Conservation (phyloP, 2,329 filamentous ascomycete genomes). For the Ilyonectria mors-panacis region DNA sequence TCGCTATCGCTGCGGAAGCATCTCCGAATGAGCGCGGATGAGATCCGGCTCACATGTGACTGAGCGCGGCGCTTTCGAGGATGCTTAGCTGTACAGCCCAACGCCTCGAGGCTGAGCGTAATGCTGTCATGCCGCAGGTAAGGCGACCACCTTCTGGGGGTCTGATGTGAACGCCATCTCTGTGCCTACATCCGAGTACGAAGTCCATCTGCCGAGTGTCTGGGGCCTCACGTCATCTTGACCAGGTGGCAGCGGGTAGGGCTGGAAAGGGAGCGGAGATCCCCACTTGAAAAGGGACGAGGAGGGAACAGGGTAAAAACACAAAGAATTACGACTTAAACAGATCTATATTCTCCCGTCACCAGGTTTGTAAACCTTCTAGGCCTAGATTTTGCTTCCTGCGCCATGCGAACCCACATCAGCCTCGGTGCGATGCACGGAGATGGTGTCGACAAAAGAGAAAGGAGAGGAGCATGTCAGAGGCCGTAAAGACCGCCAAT, state of each 20-base stretch:
- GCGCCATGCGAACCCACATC: slow-evolving; percentile 46
- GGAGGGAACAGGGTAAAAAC: slow-evolving; percentile 5
- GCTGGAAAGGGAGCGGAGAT: background rate
- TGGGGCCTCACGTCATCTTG: slow-evolving; percentile 10
- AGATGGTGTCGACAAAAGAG: slow-evolving; percentile 26
- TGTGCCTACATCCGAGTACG: background rate
- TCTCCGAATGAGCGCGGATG: slow-evolving; percentile 14
- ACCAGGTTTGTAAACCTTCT: slow-evolving; percentile 36
- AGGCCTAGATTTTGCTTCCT: slow-evolving; percentile 50
- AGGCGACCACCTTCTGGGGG: background rate
- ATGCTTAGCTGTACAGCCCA: background rate
- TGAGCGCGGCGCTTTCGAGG: background rate
- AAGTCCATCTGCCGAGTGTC: background rate
- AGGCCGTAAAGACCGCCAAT: background rate
- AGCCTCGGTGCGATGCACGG: slow-evolving; percentile 40
- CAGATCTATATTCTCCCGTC: slow-evolving; percentile 39
- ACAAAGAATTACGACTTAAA: slow-evolving; percentile 4
- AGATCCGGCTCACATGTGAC: background rate
- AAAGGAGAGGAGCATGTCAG: slow-evolving; percentile 21
- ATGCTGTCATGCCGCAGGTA: background rate
- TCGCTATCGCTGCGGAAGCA: background rate
- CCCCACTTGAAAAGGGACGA: background rate
- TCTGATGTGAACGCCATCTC: too few species aligned
- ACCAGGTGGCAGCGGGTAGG: background rate
- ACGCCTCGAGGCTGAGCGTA: background rate